Evolutionary conservation across 1,284 basidiomycete species (phyloP), one percentile per base, ranked within the genome.

Genomic region (Cryptococcus sp.): DNA sequence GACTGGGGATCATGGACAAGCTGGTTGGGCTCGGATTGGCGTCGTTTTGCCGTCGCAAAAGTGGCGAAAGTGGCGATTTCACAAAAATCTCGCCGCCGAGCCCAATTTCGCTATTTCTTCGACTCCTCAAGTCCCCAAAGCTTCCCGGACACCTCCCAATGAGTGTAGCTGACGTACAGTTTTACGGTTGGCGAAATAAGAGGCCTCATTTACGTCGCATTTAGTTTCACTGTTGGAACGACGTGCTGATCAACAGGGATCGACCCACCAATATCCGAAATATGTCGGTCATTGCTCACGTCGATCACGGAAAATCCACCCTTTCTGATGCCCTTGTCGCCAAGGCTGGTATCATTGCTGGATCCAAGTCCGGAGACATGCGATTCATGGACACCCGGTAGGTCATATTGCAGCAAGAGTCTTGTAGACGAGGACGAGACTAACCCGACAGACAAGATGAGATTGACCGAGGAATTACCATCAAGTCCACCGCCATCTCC

Each of bases 251-350:
- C 94, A 63, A 14, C 31, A 16, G 51, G 54, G 69, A 69, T 69
- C 57, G 59, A 53, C 69, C 71, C 24, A 70, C 71, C 66, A 73
- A 67, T 62, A 72, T 74, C 64, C 78, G 90, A 79, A 97, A 97
- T 84, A 97, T 97, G 92, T 91, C 88, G 84, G 91, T 94, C 72
- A 94, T 93, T 76, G 90, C 91, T 73, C 91, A 93, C 78, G 91
- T 99, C 85, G 96, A 99, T 79, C 96, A 99, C 82, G 96, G 96
- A 80, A 99, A 99, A 81, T 98, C 96, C 55, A 98, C 96, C 67
- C 86, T 99, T 67, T 97, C 96, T 69, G 96, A 99, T 78, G 98
- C 96, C 49, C 83, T 99, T 53, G 93, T 99, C 70, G 94, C 94
- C 65, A 98, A 98, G 82, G 96, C 96, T 61, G 96, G 96, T 85